Conservation (phyloP, 331 rosid species). For the Prunus yedoensis region DNA sequence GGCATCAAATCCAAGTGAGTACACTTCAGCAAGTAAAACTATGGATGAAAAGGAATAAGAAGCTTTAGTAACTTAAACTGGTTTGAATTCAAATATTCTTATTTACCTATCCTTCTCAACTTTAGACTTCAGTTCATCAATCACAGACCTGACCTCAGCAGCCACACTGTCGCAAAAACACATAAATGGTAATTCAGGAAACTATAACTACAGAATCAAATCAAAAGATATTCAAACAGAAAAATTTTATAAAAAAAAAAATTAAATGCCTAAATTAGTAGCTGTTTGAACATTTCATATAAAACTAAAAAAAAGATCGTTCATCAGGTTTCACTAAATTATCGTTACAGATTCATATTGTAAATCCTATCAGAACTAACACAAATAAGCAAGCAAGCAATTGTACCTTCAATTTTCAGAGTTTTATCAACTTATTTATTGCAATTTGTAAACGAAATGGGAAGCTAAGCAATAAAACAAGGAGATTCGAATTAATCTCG, state of each 20-base stretch:
- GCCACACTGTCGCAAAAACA: slow-evolving; percentile 61
- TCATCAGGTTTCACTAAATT: too few species aligned
- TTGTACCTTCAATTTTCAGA: background rate
- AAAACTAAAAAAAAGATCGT: too few species aligned
- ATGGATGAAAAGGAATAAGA: background rate
- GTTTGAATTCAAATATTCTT: background rate
- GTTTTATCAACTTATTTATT: background rate
- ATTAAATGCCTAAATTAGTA: background rate
- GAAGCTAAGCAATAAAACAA: background rate
- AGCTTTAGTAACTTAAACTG: background rate
- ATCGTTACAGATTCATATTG: too few species aligned
- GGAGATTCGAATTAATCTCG: background rate
- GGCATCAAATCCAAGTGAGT: slow-evolving; percentile 24
- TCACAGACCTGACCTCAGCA: slow-evolving; percentile 63
- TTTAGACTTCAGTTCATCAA: slow-evolving; percentile 72
- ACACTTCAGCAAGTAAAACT: background rate
- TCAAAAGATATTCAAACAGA: background rate
- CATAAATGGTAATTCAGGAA: background rate
- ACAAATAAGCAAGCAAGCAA: background rate
- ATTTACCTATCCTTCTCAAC: slow-evolving; percentile 88
- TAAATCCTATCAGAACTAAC: background rate
- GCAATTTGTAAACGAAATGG: background rate
- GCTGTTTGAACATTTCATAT: background rate
- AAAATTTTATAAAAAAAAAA: background rate
- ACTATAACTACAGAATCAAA: slow-evolving; percentile 2